Conservation (phyloP, 2,329 filamentous ascomycete species). For the Colletotrichum lini region DNA sequence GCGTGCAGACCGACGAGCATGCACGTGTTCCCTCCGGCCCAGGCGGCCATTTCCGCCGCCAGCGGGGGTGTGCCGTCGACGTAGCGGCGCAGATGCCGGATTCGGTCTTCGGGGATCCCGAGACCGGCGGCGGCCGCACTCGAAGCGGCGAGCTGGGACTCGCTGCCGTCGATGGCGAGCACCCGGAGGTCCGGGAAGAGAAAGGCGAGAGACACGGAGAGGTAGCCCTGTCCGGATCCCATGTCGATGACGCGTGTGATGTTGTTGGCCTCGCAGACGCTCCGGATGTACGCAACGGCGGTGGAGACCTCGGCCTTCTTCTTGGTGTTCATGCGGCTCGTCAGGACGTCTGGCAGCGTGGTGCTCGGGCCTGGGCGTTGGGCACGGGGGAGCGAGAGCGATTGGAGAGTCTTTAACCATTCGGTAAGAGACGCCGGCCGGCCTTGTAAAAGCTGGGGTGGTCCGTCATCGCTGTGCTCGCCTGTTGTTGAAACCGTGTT, state of each 20-base stretch:
- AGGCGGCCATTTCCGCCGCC: slow-evolving; percentile 45
- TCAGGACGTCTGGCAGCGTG: slow-evolving; percentile 45
- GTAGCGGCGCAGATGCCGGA: slow-evolving; percentile 48
- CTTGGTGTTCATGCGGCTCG: slow-evolving; percentile 50
- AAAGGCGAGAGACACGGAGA: slow-evolving; percentile 49
- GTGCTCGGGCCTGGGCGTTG: slow-evolving; percentile 43
- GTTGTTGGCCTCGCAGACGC: slow-evolving; percentile 44
- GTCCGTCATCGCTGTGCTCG: accelerated
- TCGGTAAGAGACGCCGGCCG: slow-evolving; percentile 19
- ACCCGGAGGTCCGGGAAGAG: slow-evolving; percentile 48
- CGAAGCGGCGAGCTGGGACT: slow-evolving; percentile 49
- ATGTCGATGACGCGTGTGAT: slow-evolving; percentile 47
- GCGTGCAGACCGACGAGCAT: slow-evolving; percentile 53
- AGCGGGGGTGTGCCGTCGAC: slow-evolving; percentile 48
- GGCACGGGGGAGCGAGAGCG: slow-evolving; percentile 38
- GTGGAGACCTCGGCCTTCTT: slow-evolving; percentile 50
- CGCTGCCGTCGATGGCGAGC: slow-evolving; percentile 51
- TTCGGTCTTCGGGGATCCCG: slow-evolving; percentile 43
- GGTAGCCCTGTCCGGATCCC: slow-evolving; percentile 49
- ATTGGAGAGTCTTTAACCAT: slow-evolving; percentile 12
- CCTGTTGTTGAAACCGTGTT: accelerated
- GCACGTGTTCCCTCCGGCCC: slow-evolving; percentile 48
- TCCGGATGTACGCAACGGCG: slow-evolving; percentile 47
- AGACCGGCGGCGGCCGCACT: slow-evolving; percentile 45
- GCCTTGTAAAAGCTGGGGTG: background rate